These are phyloP conservation scores for Claviceps sp. DNA, from an alignment of 2,329 filamentous ascomycete species.

Conservation along the genomic window DNA sequence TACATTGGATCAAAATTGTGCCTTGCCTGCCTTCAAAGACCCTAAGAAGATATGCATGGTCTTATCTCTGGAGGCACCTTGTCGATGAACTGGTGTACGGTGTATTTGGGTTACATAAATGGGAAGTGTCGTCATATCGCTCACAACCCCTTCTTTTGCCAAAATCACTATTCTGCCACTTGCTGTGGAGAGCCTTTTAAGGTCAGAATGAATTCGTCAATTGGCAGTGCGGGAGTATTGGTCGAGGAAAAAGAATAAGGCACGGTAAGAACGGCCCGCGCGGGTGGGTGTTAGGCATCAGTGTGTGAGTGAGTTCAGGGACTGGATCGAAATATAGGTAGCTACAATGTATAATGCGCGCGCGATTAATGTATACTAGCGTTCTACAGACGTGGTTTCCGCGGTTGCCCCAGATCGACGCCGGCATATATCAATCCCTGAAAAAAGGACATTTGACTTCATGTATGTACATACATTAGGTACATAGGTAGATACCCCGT, in stretches of 20 bases:
- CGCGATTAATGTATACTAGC: background rate
- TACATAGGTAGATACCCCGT: too few relatives aligned
- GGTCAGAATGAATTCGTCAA: slow-evolving; percentile 35
- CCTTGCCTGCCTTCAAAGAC: too few relatives aligned
- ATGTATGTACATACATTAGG: too few relatives aligned
- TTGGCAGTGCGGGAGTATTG: slow-evolving; percentile 43
- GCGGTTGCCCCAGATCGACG: background rate
- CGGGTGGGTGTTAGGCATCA: background rate
- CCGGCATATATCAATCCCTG: background rate
- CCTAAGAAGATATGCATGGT: too few relatives aligned
- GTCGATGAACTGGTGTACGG: too few relatives aligned
- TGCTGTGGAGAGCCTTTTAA: slow-evolving; percentile 27
- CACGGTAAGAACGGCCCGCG: background rate
- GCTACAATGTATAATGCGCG: background rate
- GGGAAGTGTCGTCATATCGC: slow-evolving; percentile 26
- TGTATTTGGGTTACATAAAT: too few relatives aligned
- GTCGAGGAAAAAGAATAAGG: slow-evolving; percentile 28
- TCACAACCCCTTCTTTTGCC: slow-evolving; percentile 37
- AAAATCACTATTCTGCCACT: slow-evolving; percentile 25
- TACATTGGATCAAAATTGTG: too few relatives aligned
- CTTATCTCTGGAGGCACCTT: too few relatives aligned
- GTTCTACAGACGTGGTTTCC: background rate
- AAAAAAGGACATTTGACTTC: too few relatives aligned
- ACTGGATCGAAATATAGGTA: background rate
- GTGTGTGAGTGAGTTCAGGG: background rate